Evolutionary conservation across 441 rosid species (phyloP), one percentile per base, ranked within the genome.

Genomic region (Raphanus hybrid): DNA sequence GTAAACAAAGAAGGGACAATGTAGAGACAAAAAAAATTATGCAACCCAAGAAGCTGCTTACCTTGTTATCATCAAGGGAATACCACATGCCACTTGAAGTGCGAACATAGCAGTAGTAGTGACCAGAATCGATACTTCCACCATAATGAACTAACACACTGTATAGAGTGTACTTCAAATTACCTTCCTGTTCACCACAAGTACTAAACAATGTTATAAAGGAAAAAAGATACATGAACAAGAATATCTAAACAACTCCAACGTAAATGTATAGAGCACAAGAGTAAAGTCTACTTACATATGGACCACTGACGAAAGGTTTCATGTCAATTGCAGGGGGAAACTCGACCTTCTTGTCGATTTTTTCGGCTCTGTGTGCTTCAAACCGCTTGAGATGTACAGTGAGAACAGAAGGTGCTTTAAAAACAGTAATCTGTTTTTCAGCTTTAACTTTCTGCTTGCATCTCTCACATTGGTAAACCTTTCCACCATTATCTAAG

Each of bases 131-230:
- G 18, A 86, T 90, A 87, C 86, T 90, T 81, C 87, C 87, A 61
- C 99, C 99, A 80, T 59, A 87, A 86, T 96, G 99, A 59, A 96
- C 98, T 26, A 96, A 84, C 75, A 93, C 98, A 57, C 98, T 97
- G 79, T 93, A 96, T 4, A 96, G 86, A 15, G 98, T 93, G 85
- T 96, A 96, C 78, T 90, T 92, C 86, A 93, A 69, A 76, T 91
- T 88, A 80, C 91, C 96, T 83, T 92, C 97, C 98, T 96, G 90
- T 75, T 80, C 75, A 71, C 66, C 26, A 73, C 41, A 79, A 74
- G 60, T 70, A 1, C 1, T 29, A 29, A 29, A 2, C 20, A 18
- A 18, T 18, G 20, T 18, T 18, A 18, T 18, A 18, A 18, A 18
- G 20, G 20, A 18, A 18, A 41, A 39, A 58, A 71, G 15, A 6